Conservation (phyloP, 352 stramenopile genomes). For the Phytopythium chamaehyphon region DNA sequence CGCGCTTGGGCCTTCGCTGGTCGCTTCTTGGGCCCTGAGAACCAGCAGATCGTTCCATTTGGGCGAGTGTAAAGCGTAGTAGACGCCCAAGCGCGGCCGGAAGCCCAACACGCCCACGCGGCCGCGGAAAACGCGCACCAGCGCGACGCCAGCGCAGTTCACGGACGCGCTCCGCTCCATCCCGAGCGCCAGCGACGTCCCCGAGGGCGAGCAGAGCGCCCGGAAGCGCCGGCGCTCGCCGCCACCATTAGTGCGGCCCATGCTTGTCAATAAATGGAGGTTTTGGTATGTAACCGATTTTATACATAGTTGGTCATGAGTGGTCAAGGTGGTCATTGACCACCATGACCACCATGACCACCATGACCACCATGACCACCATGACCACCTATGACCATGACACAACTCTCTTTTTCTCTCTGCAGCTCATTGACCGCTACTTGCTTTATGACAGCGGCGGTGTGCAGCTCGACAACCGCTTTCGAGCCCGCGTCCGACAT, state of each 20-base stretch:
- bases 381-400: too few relatives aligned
- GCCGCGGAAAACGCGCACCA: constrained; percentile 80
- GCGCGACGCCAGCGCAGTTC: constrained; percentile 71
- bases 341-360: too few relatives aligned
- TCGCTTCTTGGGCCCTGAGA: constrained; percentile 29
- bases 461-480: constrained; percentile 35
- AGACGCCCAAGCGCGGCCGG: constrained; percentile 54
- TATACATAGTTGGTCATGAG: too few relatives aligned
- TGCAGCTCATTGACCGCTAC: too few relatives aligned
- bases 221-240: constrained; percentile 20
- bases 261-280: constrained; percentile 3
- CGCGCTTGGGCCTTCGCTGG: constrained; percentile 11
- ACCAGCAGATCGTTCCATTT: constrained; percentile 78
- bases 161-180: constrained; percentile 41
- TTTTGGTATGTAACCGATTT: too few relatives aligned
- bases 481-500: constrained; percentile 12
- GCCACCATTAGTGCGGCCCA: constrained; percentile 10
- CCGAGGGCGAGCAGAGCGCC: constrained; percentile 45
- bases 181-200: constrained; percentile 61
- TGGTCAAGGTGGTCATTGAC: too few relatives aligned
- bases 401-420: too few relatives aligned
- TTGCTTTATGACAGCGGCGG: too few relatives aligned
- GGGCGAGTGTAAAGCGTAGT: constrained; percentile 79
- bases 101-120: constrained; percentile 71
- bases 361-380: too few relatives aligned